A percentile compares a stretch with the other conserved stretches of the same genome.
Evolutionary conservation across 176 grass and related monocot species (phyloP).

Genomic region (Dactylis glomerata): DNA sequence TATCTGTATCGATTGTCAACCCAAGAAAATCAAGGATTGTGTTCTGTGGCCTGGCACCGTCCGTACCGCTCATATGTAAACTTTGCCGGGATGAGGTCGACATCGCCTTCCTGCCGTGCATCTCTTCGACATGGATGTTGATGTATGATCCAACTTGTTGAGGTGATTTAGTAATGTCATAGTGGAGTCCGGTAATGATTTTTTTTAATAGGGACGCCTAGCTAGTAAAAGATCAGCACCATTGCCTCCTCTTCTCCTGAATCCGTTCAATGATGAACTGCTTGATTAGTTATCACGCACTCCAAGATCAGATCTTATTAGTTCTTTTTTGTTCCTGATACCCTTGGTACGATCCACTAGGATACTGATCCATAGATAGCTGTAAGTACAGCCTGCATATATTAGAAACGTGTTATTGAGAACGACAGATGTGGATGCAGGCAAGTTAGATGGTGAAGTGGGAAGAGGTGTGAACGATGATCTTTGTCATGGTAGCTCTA

Average conservation of each 20-base stretch:
- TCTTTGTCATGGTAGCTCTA: conserved; percentile 23
- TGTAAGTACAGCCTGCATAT: neutral
- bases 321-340: neutral
- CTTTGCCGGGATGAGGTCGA: neutral
- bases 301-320: neutral
- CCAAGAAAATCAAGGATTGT: neutral
- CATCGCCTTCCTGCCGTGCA: neutral
- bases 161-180: neutral
- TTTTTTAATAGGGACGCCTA: neutral
- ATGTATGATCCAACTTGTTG: neutral
- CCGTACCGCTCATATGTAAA: neutral
- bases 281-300: neutral
- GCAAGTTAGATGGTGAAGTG: conserved; percentile 19
- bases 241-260: neutral
- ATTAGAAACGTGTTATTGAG: neutral
- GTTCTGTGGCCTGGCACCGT: neutral
- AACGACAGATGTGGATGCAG: neutral
- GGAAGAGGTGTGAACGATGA: conserved; percentile 27
- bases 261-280: neutral
- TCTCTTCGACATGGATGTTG: neutral
- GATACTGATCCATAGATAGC: neutral
- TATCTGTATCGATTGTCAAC: neutral
- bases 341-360: neutral
- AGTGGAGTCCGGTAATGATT: neutral
- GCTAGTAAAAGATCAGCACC: neutral